These are phyloP conservation scores for Pseudocercospora vitis DNA, from an alignment of 2,329 filamentous ascomycete species.

Conservation along the genomic window DNA sequence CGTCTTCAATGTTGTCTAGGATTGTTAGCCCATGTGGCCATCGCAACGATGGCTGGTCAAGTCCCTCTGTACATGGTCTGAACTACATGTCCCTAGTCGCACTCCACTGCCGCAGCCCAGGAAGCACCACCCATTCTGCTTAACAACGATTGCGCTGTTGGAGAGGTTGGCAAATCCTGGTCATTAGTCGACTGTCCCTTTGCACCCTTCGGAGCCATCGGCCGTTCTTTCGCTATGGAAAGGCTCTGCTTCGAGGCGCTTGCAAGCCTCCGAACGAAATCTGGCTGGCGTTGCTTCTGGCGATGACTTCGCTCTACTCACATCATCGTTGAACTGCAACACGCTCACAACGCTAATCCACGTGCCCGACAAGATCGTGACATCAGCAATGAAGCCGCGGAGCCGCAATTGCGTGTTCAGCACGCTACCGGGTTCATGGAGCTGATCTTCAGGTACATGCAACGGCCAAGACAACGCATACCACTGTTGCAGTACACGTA, in stretches of 20 bases:
- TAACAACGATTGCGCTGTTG: not conserved
- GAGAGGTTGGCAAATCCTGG: too few species aligned
- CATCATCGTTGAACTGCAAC: not conserved
- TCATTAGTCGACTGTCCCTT: not conserved
- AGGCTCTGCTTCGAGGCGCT: not conserved
- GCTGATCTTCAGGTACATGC: constrained; percentile 9
- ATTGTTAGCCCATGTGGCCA: too few species aligned
- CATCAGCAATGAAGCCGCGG: not conserved
- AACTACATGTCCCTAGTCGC: too few species aligned
- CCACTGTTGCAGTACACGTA: not conserved
- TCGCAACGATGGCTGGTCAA: constrained; percentile 5
- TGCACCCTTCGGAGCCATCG: not conserved
- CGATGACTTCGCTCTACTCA: not conserved
- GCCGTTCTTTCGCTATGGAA: too few species aligned
- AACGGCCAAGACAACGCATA: constrained; percentile 1
- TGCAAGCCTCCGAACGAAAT: not conserved
- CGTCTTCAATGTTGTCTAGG: not conserved
- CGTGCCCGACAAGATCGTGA: not conserved
- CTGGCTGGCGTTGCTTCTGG: not conserved
- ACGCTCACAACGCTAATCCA: constrained; percentile 4
- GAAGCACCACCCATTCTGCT: too few species aligned
- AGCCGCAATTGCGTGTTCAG: constrained; percentile 1
- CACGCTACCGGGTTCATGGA: not conserved
- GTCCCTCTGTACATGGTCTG: too few species aligned
- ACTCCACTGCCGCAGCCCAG: too few species aligned